Conservation (phyloP, 352 stramenopile species). For the Pythium oligandrum region DNA sequence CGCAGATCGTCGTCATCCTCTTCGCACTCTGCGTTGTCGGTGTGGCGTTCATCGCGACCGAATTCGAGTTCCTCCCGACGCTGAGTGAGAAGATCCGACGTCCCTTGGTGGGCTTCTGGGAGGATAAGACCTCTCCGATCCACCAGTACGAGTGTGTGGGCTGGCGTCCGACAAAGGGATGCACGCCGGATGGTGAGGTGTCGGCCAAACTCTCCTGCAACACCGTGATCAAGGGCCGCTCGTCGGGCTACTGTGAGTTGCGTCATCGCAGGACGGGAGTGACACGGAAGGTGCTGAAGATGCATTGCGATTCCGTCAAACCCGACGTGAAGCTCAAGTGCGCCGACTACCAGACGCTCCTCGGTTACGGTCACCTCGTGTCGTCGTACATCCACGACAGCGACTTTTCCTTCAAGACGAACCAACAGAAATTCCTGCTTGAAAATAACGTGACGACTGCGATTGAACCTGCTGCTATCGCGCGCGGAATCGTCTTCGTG, state of each 20-base stretch:
- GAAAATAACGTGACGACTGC: background rate
- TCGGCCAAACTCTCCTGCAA: slow-evolving; percentile 25
- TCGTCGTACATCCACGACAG: background rate
- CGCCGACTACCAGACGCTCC: background rate
- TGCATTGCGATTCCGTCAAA: slow-evolving; percentile 5
- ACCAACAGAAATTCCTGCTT: slow-evolving; percentile 1
- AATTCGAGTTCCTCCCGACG: no score
- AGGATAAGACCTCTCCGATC: background rate
- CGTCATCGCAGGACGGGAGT: slow-evolving; percentile 18
- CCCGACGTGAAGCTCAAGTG: background rate
- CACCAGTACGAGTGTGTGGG: slow-evolving; percentile 29
- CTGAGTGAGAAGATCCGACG: no score
- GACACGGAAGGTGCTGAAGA: slow-evolving; percentile 21
- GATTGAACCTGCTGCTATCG: background rate
- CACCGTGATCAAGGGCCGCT: slow-evolving; percentile 18
- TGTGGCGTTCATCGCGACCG: no score
- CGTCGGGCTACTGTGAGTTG: slow-evolving; percentile 29
- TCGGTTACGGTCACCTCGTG: background rate
- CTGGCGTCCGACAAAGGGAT: slow-evolving; percentile 42
- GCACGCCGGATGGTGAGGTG: slow-evolving; percentile 29
- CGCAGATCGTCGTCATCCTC: no score
- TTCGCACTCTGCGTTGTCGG: no score
- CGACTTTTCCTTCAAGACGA: slow-evolving; percentile 3
- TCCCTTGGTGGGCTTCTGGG: no score
- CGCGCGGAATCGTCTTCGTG: slow-evolving; percentile 43